Percentiles rank a stretch among this genome's conserved stretches.
Evolutionary conservation across 2,329 filamentous ascomycete species (phyloP).

Genomic region (Trichoderma sp.): DNA sequence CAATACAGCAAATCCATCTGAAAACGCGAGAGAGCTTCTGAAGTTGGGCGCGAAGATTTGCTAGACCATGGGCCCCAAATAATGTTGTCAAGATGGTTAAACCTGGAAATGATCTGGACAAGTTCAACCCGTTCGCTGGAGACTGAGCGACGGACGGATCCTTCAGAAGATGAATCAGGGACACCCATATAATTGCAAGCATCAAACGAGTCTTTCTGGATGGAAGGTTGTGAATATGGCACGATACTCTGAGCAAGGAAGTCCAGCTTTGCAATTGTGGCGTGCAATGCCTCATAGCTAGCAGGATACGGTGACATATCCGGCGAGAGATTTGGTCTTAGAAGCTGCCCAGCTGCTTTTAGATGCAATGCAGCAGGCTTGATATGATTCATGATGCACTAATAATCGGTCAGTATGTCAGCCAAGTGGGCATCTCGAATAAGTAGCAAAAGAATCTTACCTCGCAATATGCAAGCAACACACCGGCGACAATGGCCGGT

Average conservation of each 20-base stretch:
- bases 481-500: neutral
- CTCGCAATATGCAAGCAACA: neutral
- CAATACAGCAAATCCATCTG: neutral
- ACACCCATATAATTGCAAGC: neutral
- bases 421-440: neutral
- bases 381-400: neutral
- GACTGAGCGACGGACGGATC: neutral
- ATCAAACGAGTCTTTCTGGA: neutral
- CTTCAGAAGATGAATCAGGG: neutral
- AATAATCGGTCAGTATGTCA: neutral
- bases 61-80: neutral
- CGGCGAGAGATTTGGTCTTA: accelerated
- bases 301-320: neutral
- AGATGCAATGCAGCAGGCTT: neutral
- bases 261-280: neutral
- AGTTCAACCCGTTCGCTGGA: neutral
- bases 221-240: neutral
- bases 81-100: neutral
- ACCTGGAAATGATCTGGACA: neutral
- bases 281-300: neutral
- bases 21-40: neutral
- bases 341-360: neutral
- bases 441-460: neutral
- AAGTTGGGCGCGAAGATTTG: neutral
- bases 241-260: neutral